Percentiles rank a stretch among this genome's conserved stretches.
phyloP scores from a whole-genome alignment of 2,329 filamentous ascomycete species.

The Curvularia spicifera region DNA sequence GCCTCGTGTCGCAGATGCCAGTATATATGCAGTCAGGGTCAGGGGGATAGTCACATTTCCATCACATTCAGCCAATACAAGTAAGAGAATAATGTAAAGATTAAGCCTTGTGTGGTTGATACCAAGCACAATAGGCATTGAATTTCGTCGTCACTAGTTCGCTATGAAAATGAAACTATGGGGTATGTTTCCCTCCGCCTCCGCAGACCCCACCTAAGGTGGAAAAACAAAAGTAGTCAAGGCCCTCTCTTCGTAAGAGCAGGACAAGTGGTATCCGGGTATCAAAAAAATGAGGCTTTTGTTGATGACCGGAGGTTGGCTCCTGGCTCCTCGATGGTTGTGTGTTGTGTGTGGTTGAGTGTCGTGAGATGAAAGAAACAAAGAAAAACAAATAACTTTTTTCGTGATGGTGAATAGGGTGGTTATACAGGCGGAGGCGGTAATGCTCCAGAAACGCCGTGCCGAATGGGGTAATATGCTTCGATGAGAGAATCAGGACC shows the following conservation, averaged over 20 bases:
- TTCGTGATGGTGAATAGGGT: constrained; percentile 2
- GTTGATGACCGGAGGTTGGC: constrained; percentile 18
- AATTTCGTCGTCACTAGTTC: neutral
- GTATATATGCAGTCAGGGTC: neutral
- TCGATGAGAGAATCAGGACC: constrained; percentile 49
- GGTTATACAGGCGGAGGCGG: constrained; percentile 16
- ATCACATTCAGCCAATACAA: neutral
- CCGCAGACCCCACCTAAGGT: neutral
- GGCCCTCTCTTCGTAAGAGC: constrained; percentile 18
- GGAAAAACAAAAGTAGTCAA: constrained; percentile 8
- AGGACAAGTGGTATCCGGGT: constrained; percentile 17
- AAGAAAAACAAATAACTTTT: constrained; percentile 25
- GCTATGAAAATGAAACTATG: neutral
- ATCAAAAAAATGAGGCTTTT: constrained; percentile 14
- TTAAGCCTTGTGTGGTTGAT: neutral
- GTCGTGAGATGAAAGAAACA: constrained; percentile 1
- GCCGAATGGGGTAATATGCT: constrained; percentile 18
- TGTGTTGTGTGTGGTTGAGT: constrained; percentile 15
- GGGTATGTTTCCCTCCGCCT: neutral
- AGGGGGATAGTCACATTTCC: neutral
- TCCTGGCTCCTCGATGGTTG: constrained; percentile 49
- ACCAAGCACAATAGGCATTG: neutral
- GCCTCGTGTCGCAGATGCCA: neutral
- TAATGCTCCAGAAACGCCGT: constrained; percentile 19
- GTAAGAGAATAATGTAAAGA: neutral